Evolutionary conservation across 805 yeast species (phyloP).

Genomic region (Candida nitratophila): DNA sequence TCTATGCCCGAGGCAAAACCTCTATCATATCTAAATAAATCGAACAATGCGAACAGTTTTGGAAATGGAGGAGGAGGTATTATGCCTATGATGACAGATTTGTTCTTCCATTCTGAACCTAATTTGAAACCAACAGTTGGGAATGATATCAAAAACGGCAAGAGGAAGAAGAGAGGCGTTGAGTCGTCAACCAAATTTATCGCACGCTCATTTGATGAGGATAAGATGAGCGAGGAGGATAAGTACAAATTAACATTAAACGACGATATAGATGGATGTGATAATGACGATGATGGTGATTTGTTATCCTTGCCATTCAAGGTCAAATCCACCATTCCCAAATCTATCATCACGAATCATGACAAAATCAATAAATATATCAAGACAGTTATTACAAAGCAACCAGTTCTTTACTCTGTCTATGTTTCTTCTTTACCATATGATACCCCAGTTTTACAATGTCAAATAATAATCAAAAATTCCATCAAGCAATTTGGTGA

Average conservation of each 20-base stretch:
- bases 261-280: too few species aligned
- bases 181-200: constrained; percentile 1
- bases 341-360: not conserved
- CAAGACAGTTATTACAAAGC: constrained; percentile 19
- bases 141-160: not conserved
- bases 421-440: constrained; percentile 23
- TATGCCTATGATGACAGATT: not conserved
- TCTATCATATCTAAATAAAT: too few species aligned
- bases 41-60: not conserved
- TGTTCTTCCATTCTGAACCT: not conserved
- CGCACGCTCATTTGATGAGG: constrained; percentile 3
- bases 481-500: constrained; percentile 22
- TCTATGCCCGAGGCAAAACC: too few species aligned
- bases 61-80: too few species aligned
- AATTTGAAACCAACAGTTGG: not conserved
- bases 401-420: constrained; percentile 16
- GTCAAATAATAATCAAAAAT: constrained; percentile 14
- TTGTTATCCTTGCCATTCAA: not conserved
- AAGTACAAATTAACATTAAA: too few species aligned
- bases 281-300: not conserved
- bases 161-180: constrained; percentile 1
- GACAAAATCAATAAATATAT: constrained; percentile 15
- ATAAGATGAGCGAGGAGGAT: not conserved
- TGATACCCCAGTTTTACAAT: constrained; percentile 20
- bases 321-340: not conserved